Percentiles rank a stretch among this genome's conserved stretches.
phyloP scores from a whole-genome alignment of 768 basidiomycete species.

The Chalciporus sphaerocephalus region DNA sequence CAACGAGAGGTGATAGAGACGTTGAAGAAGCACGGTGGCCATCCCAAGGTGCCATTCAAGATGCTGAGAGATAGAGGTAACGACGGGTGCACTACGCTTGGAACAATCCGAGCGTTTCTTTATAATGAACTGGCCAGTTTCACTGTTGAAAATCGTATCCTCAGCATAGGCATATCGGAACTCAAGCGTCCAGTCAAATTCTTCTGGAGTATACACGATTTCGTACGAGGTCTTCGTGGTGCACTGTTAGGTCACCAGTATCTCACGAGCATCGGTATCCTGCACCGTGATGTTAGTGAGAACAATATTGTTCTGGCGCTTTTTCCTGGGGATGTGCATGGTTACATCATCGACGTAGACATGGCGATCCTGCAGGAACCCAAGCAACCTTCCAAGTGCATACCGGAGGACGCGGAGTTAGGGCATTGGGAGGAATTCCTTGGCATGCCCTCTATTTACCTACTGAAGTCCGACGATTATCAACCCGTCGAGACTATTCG shows the following conservation, averaged over 20 bases:
- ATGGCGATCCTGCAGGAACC: slow-evolving; percentile 4
- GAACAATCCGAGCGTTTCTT: slow-evolving; percentile 3
- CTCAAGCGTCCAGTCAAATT: slow-evolving; percentile 10
- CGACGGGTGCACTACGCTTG: not conserved
- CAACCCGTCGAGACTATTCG: not conserved
- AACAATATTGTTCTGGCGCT: slow-evolving; percentile 29
- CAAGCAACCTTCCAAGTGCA: no score
- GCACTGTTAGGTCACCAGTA: slow-evolving; percentile 2
- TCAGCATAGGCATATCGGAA: slow-evolving; percentile 1
- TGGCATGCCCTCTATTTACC: not conserved
- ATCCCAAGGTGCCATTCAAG: slow-evolving; percentile 4
- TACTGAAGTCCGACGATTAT: no score
- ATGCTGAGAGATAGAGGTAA: no score
- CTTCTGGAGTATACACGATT: slow-evolving; percentile 20
- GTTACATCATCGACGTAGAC: slow-evolving; percentile 32
- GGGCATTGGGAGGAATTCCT: no score
- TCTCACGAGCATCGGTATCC: not conserved
- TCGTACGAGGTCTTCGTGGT: slow-evolving; percentile 15
- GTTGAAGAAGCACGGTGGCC: not conserved
- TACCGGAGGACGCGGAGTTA: no score
- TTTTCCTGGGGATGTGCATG: slow-evolving; percentile 11
- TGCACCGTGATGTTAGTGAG: no score
- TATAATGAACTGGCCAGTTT: not conserved
- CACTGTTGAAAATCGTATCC: slow-evolving; percentile 4
- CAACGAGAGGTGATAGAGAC: not conserved